Base-by-base conservation (phyloP, 2,329 filamentous ascomycete genomes). In the Pseudopyricularia javanii region DNA sequence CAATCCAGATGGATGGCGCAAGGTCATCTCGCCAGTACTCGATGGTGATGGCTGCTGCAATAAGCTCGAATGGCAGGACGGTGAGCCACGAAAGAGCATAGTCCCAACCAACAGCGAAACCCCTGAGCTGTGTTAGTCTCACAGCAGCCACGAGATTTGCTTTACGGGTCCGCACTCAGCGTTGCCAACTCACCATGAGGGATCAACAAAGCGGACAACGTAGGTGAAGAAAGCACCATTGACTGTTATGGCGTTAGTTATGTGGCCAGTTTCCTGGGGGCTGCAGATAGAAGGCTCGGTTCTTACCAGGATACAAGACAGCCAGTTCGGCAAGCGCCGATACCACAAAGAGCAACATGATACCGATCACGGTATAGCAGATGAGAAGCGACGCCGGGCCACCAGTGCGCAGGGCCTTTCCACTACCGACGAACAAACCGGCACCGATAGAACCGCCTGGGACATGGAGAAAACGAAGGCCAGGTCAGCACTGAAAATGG, bases 361-460 rank as follows among this genome's bases (percentile, higher is more conserved):
- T 54, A 54, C 79, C 78, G 59, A 82, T 70, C 56, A 82, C 74
- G 7, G 72, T 59, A 61, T 80, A 82, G 57, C 70, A 70, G 56
- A 76, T 71, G 34, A 75, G 61, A 56, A 74, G 60, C 8, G 69
- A 59, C 3, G 66, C 70, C 15, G 83, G 84, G 26, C 83, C 84
- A 61, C 82, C 83, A n/a, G 65, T 70, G 24, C 73, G 68, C 51
- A 86, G 68, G 34, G 82, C 81, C 45, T 64, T 64, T 49, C 82
- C 83, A 2, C 82, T 83, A 49, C 82, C 79, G 54, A 89, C 82
- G 64, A 88, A 88, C 9, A 88, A 73, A 70, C 85, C 85, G 57
- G 70, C 70, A 54, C 70, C 70, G 49, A 73, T 72, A 14, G 70
- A 67, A 60, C 70, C 70, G 52, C 69, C 69, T 70, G 52, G 14